Base-by-base conservation (phyloP, 2,329 filamentous ascomycete genomes). In the Pseudonectria foliicola region DNA sequence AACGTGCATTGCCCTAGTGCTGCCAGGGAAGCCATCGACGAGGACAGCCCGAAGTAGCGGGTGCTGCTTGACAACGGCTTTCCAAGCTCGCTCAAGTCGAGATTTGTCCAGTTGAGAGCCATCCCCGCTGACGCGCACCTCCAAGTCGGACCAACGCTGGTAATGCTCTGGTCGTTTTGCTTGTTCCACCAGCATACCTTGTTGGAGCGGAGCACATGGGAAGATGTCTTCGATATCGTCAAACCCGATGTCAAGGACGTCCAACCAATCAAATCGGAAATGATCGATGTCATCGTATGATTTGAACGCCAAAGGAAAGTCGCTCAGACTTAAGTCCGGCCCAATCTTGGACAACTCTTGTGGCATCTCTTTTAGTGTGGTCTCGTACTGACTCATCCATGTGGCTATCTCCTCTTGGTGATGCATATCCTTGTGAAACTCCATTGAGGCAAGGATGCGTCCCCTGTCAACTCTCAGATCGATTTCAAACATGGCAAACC, bases 281-380 rank as follows among this genome's bases (percentile, higher is more conserved):
- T 36, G 23, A 11, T 25, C 26, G 11, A 41, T 13, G 25, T 38
- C 13, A n/a, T 34, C 14, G 16, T 43, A 37, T 2, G 35, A 31
- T 13, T 21, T 31, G 28, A 42, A 39, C 6, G 31, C 35, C n/a
- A 57, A 37, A 3, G 53, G 50, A 31, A 56, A 54, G 21, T 47
- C 51, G 34, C 43, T 44, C 10, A 53, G 35, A 2, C 55, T 59
- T 30, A 44, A 45, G 10, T 38, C 21, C 7, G 23, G 21, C 13
- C 15, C 4, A 25, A 13, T 31, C 21, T 21, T 27, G 13, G 6
- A 13, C 6, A 42, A 28, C 12, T 28, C 13, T 6, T 24, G 13
- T 12, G 37, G 25, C 27, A 37, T 33, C 6, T 31, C 25, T n/a
- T 14, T 8, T 13, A 42, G 25, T 7, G 28, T 33, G 4, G 31